Conservation (phyloP, 1,139 yeast genomes). For the Candida neerlandica region DNA sequence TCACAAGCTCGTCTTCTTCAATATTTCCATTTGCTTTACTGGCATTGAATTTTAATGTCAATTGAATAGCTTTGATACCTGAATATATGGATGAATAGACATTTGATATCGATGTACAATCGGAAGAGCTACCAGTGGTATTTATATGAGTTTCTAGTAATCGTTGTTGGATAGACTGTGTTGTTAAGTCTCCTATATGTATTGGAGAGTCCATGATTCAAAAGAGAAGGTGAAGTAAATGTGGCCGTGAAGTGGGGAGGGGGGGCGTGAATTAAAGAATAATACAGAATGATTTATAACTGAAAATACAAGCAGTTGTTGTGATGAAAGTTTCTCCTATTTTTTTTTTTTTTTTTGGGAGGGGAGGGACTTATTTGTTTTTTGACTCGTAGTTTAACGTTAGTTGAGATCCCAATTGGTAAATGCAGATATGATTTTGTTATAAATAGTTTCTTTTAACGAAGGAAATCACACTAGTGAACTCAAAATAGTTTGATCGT, state of each 20-base stretch:
- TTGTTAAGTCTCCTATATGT: constrained; percentile 46
- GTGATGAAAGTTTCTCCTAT: too few relatives aligned
- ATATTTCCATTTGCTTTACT: constrained; percentile 6
- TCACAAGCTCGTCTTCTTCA: constrained; percentile 19
- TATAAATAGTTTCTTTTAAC: background rate
- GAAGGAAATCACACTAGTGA: background rate
- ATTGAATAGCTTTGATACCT: constrained; percentile 44
- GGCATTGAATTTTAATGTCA: constrained; percentile 23
- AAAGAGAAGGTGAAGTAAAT: background rate
- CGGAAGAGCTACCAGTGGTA: constrained; percentile 10
- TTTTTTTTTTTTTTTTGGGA: too few relatives aligned
- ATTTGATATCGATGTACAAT: constrained; percentile 18
- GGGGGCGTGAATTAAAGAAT: too few relatives aligned
- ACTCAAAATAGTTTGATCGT: too few relatives aligned
- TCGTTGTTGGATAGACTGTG: constrained; percentile 42
- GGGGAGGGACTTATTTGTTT: too few relatives aligned
- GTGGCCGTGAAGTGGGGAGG: too few relatives aligned
- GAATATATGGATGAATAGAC: constrained; percentile 39
- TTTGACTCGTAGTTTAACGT: too few relatives aligned
- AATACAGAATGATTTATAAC: too few relatives aligned
- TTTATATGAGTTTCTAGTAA: constrained; percentile 41
- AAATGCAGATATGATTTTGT: too few relatives aligned
- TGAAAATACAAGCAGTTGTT: too few relatives aligned
- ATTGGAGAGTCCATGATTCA: constrained; percentile 47
- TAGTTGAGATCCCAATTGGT: background rate